Evolutionary conservation across 164 flowering plant genomes (phyloP), one percentile per base, ranked within the genome.

Genomic region (Brasenia schreberi): DNA sequence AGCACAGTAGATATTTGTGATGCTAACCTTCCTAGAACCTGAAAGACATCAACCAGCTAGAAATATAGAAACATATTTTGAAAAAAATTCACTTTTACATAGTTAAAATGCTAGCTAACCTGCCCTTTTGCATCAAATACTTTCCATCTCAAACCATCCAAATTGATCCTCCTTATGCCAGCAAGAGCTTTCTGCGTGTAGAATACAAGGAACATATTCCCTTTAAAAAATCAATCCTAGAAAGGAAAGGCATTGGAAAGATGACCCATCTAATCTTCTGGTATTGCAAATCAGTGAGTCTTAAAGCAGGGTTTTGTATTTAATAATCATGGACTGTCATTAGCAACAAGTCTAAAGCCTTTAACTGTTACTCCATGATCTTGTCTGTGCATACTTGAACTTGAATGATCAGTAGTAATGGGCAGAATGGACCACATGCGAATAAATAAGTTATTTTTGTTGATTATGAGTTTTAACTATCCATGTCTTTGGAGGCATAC

Each of bases 21-120:
- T 72, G 98, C 96, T 69, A 93, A 77, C 74, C 97, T 86, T 49
- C 97, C 98, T 49, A 93, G 88, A 62, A 90, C 83, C 96, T 90
- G 68, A 3, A 60, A 45, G 14, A 45, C 7, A 45, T 2, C 11
- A 45, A 12, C 7, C 53, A 45, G 1, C 14, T 7, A 7, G 14
- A 7, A 45, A 45, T 45, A 45, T 12, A 45, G 14, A 0, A 59
- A 5, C 9, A 11, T 65, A 44, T 45, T 45, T 7, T 63, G 17
- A 67, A 49, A 11, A 14, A 56, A 5, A 7, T 2, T 1, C 5
- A 45, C 53, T 5, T 45, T 7, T 45, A 45, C 7, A 1, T 2
- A 12, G 11, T 7, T 7, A 39, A 19, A 9, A 44, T 6, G 58
- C 7, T 61, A 64, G 60, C 69, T 19, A 68, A 90, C 97, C 97